phyloP scores from a whole-genome alignment of 495 filamentous ascomycete species.

The Aspergillus panamensis region DNA sequence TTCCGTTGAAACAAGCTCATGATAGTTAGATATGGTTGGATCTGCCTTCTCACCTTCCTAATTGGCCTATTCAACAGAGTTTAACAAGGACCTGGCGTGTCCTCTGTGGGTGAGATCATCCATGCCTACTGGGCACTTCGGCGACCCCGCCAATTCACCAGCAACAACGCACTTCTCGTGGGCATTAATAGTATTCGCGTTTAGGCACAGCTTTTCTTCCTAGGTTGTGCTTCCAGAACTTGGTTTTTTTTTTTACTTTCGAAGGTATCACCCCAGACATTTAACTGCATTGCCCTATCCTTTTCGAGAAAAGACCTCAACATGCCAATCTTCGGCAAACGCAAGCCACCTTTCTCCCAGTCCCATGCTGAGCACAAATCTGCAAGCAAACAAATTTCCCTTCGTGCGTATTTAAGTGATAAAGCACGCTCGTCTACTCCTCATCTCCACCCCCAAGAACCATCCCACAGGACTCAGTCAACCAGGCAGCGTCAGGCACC shows the following conservation, averaged over 20 bases:
- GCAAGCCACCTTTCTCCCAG: background rate
- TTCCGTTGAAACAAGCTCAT: background rate
- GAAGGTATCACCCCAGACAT: background rate
- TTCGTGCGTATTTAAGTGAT: slow-evolving; percentile 4
- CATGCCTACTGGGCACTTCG: background rate
- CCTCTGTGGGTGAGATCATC: background rate
- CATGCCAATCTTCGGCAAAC: slow-evolving; percentile 5
- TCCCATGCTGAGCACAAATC: background rate
- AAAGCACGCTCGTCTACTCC: background rate
- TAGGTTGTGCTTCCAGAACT: background rate
- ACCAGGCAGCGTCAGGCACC: background rate
- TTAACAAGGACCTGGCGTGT: background rate
- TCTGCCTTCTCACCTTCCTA: background rate
- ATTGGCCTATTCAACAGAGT: background rate
- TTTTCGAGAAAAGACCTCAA: background rate
- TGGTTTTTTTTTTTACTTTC: background rate
- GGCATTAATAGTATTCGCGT: background rate
- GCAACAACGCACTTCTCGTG: background rate
- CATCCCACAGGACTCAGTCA: background rate
- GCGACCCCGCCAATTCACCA: background rate
- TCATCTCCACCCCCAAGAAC: background rate
- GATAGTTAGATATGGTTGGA: background rate
- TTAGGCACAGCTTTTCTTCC: background rate
- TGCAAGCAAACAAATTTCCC: background rate
- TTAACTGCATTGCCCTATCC: background rate